These are phyloP conservation scores for Didymella segeticola DNA, from an alignment of 2,329 filamentous ascomycete genomes.

Conservation along the genomic window DNA sequence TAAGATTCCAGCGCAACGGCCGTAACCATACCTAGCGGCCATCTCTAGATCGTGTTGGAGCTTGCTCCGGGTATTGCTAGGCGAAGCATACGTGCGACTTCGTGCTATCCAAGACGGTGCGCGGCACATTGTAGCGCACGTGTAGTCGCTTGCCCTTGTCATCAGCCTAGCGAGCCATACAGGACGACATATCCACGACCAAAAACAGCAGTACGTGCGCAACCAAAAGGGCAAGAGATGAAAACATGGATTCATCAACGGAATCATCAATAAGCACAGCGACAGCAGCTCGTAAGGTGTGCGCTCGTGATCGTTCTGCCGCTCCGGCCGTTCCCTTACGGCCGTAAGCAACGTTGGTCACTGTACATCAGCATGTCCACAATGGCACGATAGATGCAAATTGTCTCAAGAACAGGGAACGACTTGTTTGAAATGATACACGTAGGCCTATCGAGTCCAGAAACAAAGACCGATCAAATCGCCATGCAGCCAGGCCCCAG, in stretches of 20 bases:
- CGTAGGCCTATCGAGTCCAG: neutral
- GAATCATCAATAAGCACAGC: constrained; percentile 2
- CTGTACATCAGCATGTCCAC: neutral
- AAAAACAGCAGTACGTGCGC: neutral
- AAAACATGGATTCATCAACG: neutral
- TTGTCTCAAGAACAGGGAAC: neutral
- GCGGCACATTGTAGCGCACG: constrained; percentile 16
- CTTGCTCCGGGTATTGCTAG: neutral
- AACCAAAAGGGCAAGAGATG: neutral
- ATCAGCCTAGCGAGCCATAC: neutral
- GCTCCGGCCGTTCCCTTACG: neutral
- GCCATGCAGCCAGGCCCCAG: neutral
- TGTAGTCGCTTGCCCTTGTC: constrained; percentile 25
- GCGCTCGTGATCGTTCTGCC: neutral
- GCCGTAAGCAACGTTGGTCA: constrained; percentile 1
- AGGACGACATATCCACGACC: neutral
- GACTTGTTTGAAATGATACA: neutral
- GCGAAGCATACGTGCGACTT: neutral
- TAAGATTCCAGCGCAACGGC: constrained; percentile 16
- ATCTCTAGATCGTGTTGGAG: constrained; percentile 3
- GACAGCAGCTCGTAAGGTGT: neutral
- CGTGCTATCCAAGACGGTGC: constrained; percentile 3
- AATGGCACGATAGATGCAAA: neutral
- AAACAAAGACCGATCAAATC: neutral
- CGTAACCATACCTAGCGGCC: constrained; percentile 1